Conservation (phyloP, 352 stramenopile genomes). For the Globisporangium ultimum region DNA sequence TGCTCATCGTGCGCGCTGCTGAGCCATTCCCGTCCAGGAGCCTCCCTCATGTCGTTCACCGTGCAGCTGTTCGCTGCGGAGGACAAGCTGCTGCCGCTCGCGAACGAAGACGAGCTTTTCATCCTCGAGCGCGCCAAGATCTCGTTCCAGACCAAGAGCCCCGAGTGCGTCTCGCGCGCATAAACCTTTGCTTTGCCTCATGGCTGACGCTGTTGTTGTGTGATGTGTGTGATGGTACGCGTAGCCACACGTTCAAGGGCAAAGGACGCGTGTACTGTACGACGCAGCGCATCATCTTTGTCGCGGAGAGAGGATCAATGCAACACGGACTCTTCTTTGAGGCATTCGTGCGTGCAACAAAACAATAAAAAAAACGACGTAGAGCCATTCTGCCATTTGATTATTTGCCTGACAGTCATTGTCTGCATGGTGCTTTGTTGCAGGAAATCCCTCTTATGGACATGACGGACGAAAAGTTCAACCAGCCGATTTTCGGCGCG, state of each 20-base stretch:
- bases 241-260: slow-evolving; percentile 58
- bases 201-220: neutral
- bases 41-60: slow-evolving; percentile 60
- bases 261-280: slow-evolving; percentile 85
- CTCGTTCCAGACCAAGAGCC: slow-evolving; percentile 64
- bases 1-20: no score
- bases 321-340: slow-evolving; percentile 72
- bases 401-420: neutral
- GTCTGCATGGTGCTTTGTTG: neutral
- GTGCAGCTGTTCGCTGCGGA: slow-evolving; percentile 69
- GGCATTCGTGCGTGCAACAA: slow-evolving; percentile 46
- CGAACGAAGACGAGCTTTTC: slow-evolving; percentile 79
- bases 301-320: slow-evolving; percentile 61
- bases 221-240: neutral
- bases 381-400: neutral
- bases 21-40: no score
- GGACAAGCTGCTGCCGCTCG: slow-evolving; percentile 70
- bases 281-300: slow-evolving; percentile 83
- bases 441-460: slow-evolving; percentile 73
- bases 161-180: slow-evolving; percentile 34
- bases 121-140: slow-evolving; percentile 80
- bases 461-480: slow-evolving; percentile 89
- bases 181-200: neutral
- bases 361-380: neutral
- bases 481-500: slow-evolving; percentile 87